phyloP scores from a whole-genome alignment of 805 yeast species.

The Ogataea populi-albae region DNA sequence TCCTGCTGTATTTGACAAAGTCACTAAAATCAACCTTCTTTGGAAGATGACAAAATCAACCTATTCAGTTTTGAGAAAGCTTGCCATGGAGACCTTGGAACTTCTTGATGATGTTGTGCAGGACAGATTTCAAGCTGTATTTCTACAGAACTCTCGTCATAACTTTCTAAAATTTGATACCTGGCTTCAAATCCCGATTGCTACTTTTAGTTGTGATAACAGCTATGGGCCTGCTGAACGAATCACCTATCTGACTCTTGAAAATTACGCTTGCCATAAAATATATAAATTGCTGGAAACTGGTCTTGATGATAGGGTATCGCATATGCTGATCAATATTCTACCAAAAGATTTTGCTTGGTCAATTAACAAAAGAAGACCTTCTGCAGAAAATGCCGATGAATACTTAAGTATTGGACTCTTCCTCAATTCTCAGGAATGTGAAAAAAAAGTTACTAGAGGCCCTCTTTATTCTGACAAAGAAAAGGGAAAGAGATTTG shows the following conservation, averaged over 20 bases:
- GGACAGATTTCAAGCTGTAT: conserved; percentile 79
- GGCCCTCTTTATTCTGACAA: conserved; percentile 72
- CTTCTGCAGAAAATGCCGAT: conserved; percentile 32
- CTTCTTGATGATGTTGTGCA: conserved; percentile 74
- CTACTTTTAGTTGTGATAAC: conserved; percentile 35
- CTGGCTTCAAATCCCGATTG: conserved; percentile 50
- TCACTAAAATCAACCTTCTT: conserved; percentile 71
- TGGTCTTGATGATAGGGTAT: conserved; percentile 54
- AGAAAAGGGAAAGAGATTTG: conserved; percentile 61
- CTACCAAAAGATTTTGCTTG: conserved; percentile 27
- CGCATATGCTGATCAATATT: conserved; percentile 34
- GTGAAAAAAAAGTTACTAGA: conserved; percentile 79
- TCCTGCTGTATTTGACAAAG: conserved; percentile 75
- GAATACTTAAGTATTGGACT: conserved; percentile 54
- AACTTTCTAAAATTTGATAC: conserved; percentile 66
- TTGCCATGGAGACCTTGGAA: conserved; percentile 65
- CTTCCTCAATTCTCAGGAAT: conserved; percentile 63
- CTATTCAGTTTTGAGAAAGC: conserved; percentile 56
- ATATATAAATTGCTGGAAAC: conserved; percentile 53
- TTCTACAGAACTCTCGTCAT: conserved; percentile 57
- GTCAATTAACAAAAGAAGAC: conserved; percentile 53
- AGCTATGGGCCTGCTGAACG: conserved; percentile 68
- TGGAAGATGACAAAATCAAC: conserved; percentile 77
- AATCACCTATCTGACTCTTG: conserved; percentile 67
- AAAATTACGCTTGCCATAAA: conserved; percentile 60